Conservation (phyloP, 202 grass and related monocot species). For the Cymbopogon flexuosus region DNA sequence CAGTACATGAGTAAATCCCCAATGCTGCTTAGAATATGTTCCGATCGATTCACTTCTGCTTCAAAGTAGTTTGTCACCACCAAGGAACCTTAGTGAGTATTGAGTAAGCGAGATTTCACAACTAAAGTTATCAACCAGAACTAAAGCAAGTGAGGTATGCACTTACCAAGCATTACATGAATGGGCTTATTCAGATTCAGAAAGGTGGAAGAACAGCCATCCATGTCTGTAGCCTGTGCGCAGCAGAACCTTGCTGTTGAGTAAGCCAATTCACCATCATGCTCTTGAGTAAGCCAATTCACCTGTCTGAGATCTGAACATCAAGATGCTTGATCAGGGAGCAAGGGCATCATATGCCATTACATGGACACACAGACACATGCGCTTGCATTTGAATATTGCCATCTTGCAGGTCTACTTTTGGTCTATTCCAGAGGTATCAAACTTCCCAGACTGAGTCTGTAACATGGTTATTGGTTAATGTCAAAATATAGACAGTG, state of each 20-base stretch:
- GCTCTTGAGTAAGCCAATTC: constrained; percentile 1
- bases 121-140: neutral
- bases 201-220: neutral
- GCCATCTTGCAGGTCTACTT: neutral
- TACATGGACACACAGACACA: neutral
- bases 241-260: neutral
- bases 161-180: constrained; percentile 16
- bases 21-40: neutral
- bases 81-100: neutral
- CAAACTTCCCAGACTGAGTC: neutral
- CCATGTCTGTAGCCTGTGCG: neutral
- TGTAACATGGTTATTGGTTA: neutral
- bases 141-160: neutral
- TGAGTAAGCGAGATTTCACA: neutral
- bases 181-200: neutral
- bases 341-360: neutral
- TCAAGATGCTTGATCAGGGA: neutral
- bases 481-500: neutral
- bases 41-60: constrained; percentile 5
- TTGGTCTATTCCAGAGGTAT: neutral
- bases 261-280: neutral
- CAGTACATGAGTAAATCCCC: neutral
- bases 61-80: neutral
- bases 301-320: neutral
- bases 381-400: neutral